A percentile compares a stretch with the other conserved stretches of the same genome.
Conservation (phyloP, 2,329 filamentous ascomycete species). For the Rhytidhysteron rufulum region DNA sequence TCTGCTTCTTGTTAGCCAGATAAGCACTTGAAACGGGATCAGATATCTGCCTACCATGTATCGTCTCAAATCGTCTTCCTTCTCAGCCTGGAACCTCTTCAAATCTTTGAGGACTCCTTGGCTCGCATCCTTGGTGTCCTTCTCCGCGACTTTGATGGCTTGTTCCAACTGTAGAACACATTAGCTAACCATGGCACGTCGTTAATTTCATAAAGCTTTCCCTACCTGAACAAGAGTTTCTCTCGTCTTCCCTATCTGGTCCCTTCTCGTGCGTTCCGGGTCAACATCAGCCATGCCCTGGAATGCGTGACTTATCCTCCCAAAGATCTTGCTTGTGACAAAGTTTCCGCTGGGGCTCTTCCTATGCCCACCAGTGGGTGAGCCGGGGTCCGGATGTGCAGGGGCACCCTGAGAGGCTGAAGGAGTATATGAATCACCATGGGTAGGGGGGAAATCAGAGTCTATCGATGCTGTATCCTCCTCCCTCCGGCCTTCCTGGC, state of each 20-base stretch:
- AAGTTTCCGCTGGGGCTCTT: slow-evolving; percentile 79
- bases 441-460: slow-evolving; percentile 90
- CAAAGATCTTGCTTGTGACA: slow-evolving; percentile 90
- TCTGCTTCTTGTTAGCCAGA: slow-evolving; percentile 47
- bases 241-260: slow-evolving; percentile 92
- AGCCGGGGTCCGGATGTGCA: slow-evolving; percentile 33
- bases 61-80: slow-evolving; percentile 86
- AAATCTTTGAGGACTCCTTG: slow-evolving; percentile 83
- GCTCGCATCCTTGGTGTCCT: slow-evolving; percentile 92
- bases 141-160: slow-evolving; percentile 80
- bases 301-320: slow-evolving; percentile 89
- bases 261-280: slow-evolving; percentile 84
- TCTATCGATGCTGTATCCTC: slow-evolving; percentile 90
- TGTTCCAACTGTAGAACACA: slow-evolving; percentile 69
- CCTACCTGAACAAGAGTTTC: slow-evolving; percentile 69
- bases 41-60: slow-evolving; percentile 75
- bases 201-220: not conserved
- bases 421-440: slow-evolving; percentile 63
- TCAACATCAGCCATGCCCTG: slow-evolving; percentile 96
- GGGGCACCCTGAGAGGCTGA: slow-evolving; percentile 71
- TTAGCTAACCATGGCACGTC: not conserved
- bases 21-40: not conserved
- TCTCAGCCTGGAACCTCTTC: slow-evolving; percentile 88
- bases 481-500: slow-evolving; percentile 42
- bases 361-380: slow-evolving; percentile 53